These are phyloP conservation scores for Yarrowia sp. DNA, from an alignment of 805 yeast genomes.

Conservation along the genomic window DNA sequence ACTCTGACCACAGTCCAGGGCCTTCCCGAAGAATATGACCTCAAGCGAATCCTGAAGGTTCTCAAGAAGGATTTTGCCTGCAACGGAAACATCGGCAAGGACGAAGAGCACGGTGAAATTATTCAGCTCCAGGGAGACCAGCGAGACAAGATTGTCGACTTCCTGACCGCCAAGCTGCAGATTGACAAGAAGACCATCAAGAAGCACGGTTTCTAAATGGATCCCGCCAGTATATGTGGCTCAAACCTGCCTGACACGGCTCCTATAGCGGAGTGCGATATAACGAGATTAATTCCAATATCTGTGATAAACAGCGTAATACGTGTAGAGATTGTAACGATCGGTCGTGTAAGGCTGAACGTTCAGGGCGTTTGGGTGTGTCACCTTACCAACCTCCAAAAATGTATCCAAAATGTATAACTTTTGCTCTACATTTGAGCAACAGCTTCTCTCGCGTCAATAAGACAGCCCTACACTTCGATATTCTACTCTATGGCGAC, in stretches of 20 bases:
- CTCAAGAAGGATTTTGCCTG: constrained; percentile 98
- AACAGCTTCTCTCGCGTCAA: neutral
- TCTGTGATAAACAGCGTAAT: constrained; percentile 1
- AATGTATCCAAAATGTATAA: constrained; percentile 19
- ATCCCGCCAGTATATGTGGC: constrained; percentile 39
- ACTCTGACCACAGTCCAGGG: constrained; percentile 99
- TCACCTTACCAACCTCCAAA: neutral
- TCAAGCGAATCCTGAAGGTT: constrained; percentile 90
- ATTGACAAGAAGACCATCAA: constrained; percentile 95
- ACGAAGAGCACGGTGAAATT: constrained; percentile 94
- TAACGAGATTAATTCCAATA: constrained; percentile 39
- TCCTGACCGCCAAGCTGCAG: constrained; percentile 82
- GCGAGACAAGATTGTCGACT: constrained; percentile 94
- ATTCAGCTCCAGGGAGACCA: constrained; percentile 99
- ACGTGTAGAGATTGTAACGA: neutral
- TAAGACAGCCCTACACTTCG: too few relatives aligned
- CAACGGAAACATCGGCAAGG: constrained; percentile 97
- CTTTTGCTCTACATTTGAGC: neutral
- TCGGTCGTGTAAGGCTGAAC: neutral
- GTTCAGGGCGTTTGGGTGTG: neutral
- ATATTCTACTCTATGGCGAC: neutral
- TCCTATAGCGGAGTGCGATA: constrained; percentile 29
- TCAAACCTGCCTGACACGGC: constrained; percentile 18
- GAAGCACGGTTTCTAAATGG: constrained; percentile 89
- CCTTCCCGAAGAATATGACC: constrained; percentile 91